Evolutionary conservation across 2,329 filamentous ascomycete genomes (phyloP).

Genomic region (Apiospora malaysiana): DNA sequence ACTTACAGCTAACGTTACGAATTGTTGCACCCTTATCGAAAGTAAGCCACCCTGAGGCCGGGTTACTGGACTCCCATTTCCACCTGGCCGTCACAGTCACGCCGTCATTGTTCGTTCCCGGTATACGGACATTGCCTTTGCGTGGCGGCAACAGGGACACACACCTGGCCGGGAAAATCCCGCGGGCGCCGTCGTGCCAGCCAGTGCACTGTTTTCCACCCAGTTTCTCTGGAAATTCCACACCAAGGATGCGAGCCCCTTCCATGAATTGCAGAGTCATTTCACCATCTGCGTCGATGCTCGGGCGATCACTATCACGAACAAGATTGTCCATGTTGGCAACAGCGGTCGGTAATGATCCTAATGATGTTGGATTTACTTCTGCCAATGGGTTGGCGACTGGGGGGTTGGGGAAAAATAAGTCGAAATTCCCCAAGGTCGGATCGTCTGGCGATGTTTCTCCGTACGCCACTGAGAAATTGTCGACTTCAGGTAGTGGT

Average conservation of each 20-base stretch:
- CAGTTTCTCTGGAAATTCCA: slow-evolving; percentile 43
- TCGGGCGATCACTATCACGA: slow-evolving; percentile 41
- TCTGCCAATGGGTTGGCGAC: slow-evolving; percentile 38
- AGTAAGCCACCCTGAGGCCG: slow-evolving; percentile 38
- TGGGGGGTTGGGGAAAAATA: slow-evolving; percentile 43
- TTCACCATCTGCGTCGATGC: slow-evolving; percentile 41
- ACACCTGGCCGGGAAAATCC: slow-evolving; percentile 37
- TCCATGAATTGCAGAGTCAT: slow-evolving; percentile 44
- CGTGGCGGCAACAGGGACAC: slow-evolving; percentile 36
- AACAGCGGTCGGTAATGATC: slow-evolving; percentile 41
- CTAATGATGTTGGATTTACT: slow-evolving; percentile 30
- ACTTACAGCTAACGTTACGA: slow-evolving; percentile 56
- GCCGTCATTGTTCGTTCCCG: slow-evolving; percentile 29
- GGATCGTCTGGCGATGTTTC: slow-evolving; percentile 29
- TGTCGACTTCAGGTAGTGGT: slow-evolving; percentile 55
- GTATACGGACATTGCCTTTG: slow-evolving; percentile 30
- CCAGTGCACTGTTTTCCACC: slow-evolving; percentile 43
- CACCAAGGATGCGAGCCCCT: slow-evolving; percentile 40
- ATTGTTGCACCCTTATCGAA: slow-evolving; percentile 57
- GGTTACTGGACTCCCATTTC: slow-evolving; percentile 39
- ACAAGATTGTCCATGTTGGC: slow-evolving; percentile 44
- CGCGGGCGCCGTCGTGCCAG: slow-evolving; percentile 40
- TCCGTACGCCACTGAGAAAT: slow-evolving; percentile 52
- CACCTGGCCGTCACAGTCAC: slow-evolving; percentile 38
- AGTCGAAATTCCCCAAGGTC: slow-evolving; percentile 40